These are phyloP conservation scores for Verticillium albo-atrum DNA, from an alignment of 2,329 filamentous ascomycete genomes.

Conservation along the genomic window DNA sequence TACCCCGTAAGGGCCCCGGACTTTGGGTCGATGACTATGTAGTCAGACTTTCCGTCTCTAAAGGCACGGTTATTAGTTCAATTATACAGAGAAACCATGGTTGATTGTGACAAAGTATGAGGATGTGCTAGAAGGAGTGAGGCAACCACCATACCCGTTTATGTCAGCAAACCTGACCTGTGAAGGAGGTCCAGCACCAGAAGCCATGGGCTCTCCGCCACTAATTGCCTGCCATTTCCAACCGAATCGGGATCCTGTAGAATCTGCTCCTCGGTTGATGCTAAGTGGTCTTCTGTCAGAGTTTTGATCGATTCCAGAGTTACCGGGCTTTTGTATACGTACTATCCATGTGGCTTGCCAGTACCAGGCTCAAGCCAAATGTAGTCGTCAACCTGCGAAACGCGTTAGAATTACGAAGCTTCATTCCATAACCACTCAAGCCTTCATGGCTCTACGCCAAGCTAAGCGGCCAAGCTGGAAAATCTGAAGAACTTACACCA, in stretches of 20 bases:
- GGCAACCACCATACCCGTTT: conserved; percentile 2
- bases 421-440: too few species aligned
- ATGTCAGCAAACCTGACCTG: conserved; percentile 11
- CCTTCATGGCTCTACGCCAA: too few species aligned
- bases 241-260: background rate
- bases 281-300: too few species aligned
- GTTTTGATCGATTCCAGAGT: too few species aligned
- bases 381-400: conserved; percentile 14
- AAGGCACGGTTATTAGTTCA: too few species aligned
- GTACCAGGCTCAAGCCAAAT: conserved; percentile 10
- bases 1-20: conserved; percentile 6
- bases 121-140: too few species aligned
- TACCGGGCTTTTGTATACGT: background rate
- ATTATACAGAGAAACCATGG: too few species aligned
- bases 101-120: too few species aligned
- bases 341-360: conserved; percentile 5
- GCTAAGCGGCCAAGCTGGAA: too few species aligned
- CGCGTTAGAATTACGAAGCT: conserved; percentile 1
- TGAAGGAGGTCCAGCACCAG: conserved; percentile 4
- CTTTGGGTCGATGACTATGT: conserved; percentile 7
- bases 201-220: conserved; percentile 6
- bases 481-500: too few species aligned
- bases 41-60: conserved; percentile 9
- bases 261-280: too few species aligned
- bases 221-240: conserved; percentile 5